phyloP scores from a whole-genome alignment of 129 eudicot genomes.

The Artemisia argyi region DNA sequence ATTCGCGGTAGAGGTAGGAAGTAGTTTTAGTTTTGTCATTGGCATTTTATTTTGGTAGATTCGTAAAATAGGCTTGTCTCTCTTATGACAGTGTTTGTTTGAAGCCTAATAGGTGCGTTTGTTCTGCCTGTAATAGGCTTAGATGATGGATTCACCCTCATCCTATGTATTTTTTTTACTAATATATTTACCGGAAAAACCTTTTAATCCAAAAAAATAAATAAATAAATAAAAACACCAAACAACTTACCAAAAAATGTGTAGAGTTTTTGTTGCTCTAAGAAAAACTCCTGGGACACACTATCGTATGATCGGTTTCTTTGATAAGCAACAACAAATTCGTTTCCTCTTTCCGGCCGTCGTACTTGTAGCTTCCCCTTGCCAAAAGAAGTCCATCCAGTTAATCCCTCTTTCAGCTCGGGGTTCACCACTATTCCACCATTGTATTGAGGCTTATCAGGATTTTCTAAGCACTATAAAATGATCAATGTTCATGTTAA shows the following conservation, averaged over 20 bases:
- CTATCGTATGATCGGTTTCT: constrained; percentile 43
- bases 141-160: no score
- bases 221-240: no score
- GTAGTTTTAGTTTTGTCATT: no score
- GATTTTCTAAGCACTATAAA: constrained; percentile 14
- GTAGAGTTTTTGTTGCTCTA: constrained; percentile 54
- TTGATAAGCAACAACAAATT: constrained; percentile 39
- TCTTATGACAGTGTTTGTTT: no score
- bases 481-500: not conserved
- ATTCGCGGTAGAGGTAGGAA: no score
- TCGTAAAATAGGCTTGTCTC: no score
- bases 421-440: constrained; percentile 71
- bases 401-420: constrained; percentile 41
- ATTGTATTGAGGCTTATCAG: constrained; percentile 41
- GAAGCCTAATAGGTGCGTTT: no score
- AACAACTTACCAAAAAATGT: constrained; percentile 53
- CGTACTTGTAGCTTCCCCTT: constrained; percentile 32
- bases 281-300: constrained; percentile 43
- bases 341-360: constrained; percentile 39
- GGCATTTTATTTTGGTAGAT: no score
- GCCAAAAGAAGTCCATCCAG: constrained; percentile 55
- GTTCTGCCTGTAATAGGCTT: no score
- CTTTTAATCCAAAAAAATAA: no score
- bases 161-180: no score
- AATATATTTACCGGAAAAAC: no score